Evolutionary conservation across 2,329 filamentous ascomycete species (phyloP).

Genomic region (Alternaria metachromatica): DNA sequence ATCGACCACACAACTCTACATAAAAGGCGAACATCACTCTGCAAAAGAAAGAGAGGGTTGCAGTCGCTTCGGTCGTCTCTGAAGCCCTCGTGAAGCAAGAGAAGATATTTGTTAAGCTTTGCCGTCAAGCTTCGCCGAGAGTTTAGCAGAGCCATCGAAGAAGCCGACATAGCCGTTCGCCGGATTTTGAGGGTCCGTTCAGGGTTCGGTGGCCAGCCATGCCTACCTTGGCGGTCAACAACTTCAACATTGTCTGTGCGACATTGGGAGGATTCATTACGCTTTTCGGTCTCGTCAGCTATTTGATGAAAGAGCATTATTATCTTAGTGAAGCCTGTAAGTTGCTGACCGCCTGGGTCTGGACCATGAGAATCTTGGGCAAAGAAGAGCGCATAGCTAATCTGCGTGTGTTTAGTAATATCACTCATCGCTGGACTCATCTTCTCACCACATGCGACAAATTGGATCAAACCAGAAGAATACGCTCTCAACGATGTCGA

Average conservation of each 20-base stretch:
- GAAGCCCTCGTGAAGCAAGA: neutral
- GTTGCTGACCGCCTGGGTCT: conserved; percentile 45
- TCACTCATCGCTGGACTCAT: conserved; percentile 79
- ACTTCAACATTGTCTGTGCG: conserved; percentile 86
- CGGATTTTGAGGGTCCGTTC: neutral
- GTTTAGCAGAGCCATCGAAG: neutral
- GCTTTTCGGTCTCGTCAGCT: conserved; percentile 88
- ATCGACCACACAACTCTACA: neutral
- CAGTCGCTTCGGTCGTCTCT: neutral
- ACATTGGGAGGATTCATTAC: conserved; percentile 87
- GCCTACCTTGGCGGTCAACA: conserved; percentile 69
- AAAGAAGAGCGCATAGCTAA: neutral
- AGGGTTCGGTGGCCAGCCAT: conserved; percentile 45
- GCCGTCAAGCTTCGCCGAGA: conserved; percentile 14
- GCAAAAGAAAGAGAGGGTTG: neutral
- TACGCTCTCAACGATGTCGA: conserved; percentile 68
- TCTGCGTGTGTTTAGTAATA: conserved; percentile 66
- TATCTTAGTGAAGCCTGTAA: conserved; percentile 89
- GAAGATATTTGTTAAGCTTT: conserved; percentile 2
- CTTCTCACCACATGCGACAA: conserved; percentile 78
- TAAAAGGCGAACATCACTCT: neutral
- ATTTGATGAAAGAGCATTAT: conserved; percentile 85
- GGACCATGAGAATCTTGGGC: neutral
- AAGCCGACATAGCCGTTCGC: conserved; percentile 5
- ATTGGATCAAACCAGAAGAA: conserved; percentile 74